These are phyloP conservation scores for Myxozyma geophila DNA, from an alignment of 805 yeast species.

Conservation along the genomic window DNA sequence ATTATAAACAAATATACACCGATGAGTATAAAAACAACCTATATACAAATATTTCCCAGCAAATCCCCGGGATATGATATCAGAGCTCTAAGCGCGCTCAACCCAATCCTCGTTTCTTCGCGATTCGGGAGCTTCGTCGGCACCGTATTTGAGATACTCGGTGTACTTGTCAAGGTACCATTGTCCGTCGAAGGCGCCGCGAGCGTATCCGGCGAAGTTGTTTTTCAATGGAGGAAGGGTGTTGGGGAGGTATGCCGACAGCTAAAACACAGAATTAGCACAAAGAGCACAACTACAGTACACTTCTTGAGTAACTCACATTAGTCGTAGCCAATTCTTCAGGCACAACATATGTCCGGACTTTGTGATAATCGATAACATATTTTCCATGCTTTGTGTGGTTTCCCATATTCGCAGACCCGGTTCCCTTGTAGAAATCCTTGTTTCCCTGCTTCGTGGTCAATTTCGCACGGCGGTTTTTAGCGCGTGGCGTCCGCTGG, in stretches of 20 bases:
- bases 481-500: background rate
- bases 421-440: constrained; percentile 92
- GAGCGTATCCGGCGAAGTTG: constrained; percentile 66
- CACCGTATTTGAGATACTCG: constrained; percentile 78
- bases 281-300: no score
- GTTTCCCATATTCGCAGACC: constrained; percentile 90
- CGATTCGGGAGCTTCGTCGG: constrained; percentile 42
- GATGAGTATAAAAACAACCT: background rate
- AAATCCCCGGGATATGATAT: background rate
- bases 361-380: constrained; percentile 79
- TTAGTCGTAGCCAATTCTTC: constrained; percentile 45
- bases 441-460: constrained; percentile 95
- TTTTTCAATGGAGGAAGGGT: constrained; percentile 73
- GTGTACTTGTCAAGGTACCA: constrained; percentile 71
- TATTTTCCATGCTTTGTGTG: constrained; percentile 76
- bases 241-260: constrained; percentile 80
- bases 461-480: constrained; percentile 55
- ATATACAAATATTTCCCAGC: background rate
- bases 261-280: constrained; percentile 35
- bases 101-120: constrained; percentile 35
- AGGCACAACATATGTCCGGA: constrained; percentile 90
- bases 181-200: constrained; percentile 75
- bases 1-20: background rate
- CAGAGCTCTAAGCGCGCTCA: constrained; percentile 36
- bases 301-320: constrained; percentile 14